phyloP scores from a whole-genome alignment of 1,139 yeast genomes.

The Magnusiomyces tetraspermus region DNA sequence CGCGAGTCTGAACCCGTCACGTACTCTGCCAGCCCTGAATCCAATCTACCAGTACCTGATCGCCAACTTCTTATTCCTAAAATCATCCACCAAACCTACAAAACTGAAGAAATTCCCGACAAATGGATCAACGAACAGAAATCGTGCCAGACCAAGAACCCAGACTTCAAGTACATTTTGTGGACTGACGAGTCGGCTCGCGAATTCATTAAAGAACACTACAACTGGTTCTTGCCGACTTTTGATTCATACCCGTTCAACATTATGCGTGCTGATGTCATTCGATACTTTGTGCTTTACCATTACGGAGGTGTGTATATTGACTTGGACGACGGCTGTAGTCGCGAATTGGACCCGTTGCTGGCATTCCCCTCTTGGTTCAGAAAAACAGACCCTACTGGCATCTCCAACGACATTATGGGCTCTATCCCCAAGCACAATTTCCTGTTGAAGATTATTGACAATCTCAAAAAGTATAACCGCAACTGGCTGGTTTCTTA shows the following conservation, averaged over 20 bases:
- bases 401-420: slow-evolving; percentile 89
- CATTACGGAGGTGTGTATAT: slow-evolving; percentile 88
- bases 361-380: slow-evolving; percentile 77
- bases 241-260: slow-evolving; percentile 73
- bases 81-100: slow-evolving; percentile 89
- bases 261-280: slow-evolving; percentile 88
- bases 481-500: slow-evolving; percentile 50
- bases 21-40: slow-evolving; percentile 9
- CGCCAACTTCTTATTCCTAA: slow-evolving; percentile 52
- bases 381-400: slow-evolving; percentile 81
- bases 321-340: slow-evolving; percentile 85
- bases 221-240: slow-evolving; percentile 76
- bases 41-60: slow-evolving; percentile 15
- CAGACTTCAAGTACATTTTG: slow-evolving; percentile 69
- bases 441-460: slow-evolving; percentile 63
- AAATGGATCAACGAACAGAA: slow-evolving; percentile 73
- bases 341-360: slow-evolving; percentile 65
- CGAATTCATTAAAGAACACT: slow-evolving; percentile 65
- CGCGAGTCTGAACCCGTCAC: slow-evolving; percentile 40
- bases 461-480: slow-evolving; percentile 48
- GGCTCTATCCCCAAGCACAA: slow-evolving; percentile 84
- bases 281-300: slow-evolving; percentile 71
- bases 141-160: slow-evolving; percentile 66
- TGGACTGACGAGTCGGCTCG: slow-evolving; percentile 89
- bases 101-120: slow-evolving; percentile 66